Evolutionary conservation across 2,329 filamentous ascomycete species (phyloP), one percentile per base, ranked within the genome.

Genomic region (Sclerotinia glacialis): DNA sequence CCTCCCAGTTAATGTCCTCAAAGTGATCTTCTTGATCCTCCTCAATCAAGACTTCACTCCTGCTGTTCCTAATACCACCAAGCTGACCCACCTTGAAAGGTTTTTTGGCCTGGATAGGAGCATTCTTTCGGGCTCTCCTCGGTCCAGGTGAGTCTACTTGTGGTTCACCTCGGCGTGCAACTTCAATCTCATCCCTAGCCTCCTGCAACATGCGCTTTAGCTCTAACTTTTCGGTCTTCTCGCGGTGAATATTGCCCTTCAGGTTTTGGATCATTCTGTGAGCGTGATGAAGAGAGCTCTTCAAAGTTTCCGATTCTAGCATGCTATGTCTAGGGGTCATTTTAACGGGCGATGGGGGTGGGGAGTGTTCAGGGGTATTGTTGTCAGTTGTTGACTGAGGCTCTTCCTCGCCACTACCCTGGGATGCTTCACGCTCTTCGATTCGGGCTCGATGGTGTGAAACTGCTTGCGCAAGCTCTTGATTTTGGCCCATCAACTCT

Each of bases 191-290:
- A 76, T 99, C 95, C 46, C 93, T 88, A 31, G 94, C 90, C 74
- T 99, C 95, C 79, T 98, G 94, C 40, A 98, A 86, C 85, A 99
- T 92, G 68, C 94, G 90, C 79, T 92, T 93, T 64, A 98, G 85
- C 78, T 99, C 95, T 37, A 98, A 86, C 82, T 97, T 99, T 78
- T 99, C 95, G 0, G 94, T 97, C 87, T 98, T 99, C 78, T 99
- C 95, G 44, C 95, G 90, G 78, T 99, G 94, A 56, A 98, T 91
- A 74, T 93, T 96, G 77, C 90, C 93, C 78, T 96, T 93, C 72
- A 98, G 86, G 74, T 92, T 96, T 77, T 98, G 94, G 67, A 99
- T 97, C 80, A 96, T 97, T 67, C 94, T 88, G 77, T 98, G 95
- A 49, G 95, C 94, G 77, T 99, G 95, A 72, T 93, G 89, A 37